Conservation (phyloP, 129 eudicot genomes). For the Flaveria brownii region DNA sequence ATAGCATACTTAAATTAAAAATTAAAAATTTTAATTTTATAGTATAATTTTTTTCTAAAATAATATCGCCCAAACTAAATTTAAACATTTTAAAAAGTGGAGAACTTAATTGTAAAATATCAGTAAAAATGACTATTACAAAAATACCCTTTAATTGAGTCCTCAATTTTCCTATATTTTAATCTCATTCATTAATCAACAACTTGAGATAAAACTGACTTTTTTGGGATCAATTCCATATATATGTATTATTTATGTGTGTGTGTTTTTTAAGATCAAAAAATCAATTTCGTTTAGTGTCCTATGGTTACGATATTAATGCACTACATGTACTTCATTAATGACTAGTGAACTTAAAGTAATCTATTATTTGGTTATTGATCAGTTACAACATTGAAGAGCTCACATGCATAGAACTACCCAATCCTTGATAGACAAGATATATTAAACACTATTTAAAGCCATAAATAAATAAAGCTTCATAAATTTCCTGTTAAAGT, state of each 20-base stretch:
- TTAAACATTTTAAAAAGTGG: too few relatives aligned
- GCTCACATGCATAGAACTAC: constrained; percentile 43
- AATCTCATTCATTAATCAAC: too few relatives aligned
- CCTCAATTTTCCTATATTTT: too few relatives aligned
- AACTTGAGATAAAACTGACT: too few relatives aligned
- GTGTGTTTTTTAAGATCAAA: constrained; percentile 10
- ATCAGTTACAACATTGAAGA: constrained; percentile 42
- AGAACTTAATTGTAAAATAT: too few relatives aligned
- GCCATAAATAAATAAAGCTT: constrained; percentile 23
- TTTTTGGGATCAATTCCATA: not conserved
- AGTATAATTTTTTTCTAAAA: too few relatives aligned
- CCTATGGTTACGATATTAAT: constrained; percentile 34
- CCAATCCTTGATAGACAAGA: constrained; percentile 35
- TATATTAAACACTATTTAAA: constrained; percentile 24
- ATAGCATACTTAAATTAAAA: too few relatives aligned
- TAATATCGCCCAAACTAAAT: too few relatives aligned
- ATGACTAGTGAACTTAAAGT: constrained; percentile 43
- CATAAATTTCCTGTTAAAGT: constrained; percentile 9
- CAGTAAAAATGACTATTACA: too few relatives aligned
- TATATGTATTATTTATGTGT: too few relatives aligned
- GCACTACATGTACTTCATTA: constrained; percentile 45
- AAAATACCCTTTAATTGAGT: too few relatives aligned
- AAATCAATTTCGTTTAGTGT: constrained; percentile 31
- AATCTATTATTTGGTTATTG: constrained; percentile 43
- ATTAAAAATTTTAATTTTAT: too few relatives aligned